Evolutionary conservation across 78 protist species (phyloP).

Genomic region (Polysphondylium violaceum): DNA sequence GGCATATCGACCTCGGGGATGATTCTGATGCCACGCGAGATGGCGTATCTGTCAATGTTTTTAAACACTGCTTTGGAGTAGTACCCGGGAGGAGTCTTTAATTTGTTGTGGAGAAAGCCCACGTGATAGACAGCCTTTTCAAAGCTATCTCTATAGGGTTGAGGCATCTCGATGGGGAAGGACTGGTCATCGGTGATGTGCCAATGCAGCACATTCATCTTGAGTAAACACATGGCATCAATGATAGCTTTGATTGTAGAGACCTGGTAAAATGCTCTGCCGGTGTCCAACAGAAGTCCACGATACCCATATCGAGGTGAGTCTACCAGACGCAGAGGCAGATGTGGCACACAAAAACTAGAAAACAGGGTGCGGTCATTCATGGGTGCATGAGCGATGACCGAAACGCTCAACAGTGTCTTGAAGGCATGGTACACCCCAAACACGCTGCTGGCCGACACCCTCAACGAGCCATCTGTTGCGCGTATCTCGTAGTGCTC

Average conservation of each 20-base stretch:
- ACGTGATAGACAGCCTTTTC: conserved; percentile 40
- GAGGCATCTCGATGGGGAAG: conserved; percentile 46
- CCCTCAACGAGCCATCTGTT: background rate
- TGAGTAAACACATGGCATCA: conserved; percentile 17
- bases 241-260: conserved; percentile 45
- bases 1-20: conserved; percentile 74
- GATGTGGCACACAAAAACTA: conserved; percentile 11
- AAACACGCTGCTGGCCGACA: background rate
- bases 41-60: conserved; percentile 8
- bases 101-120: conserved; percentile 50
- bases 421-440: conserved; percentile 39
- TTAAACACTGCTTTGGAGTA: conserved; percentile 15
- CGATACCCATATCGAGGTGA: conserved; percentile 32
- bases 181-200: conserved; percentile 73
- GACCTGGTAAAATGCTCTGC: conserved; percentile 12
- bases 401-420: too few species aligned
- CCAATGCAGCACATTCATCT: conserved; percentile 72
- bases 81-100: background rate
- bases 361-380: too few species aligned
- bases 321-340: conserved; percentile 37
- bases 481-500: conserved; percentile 20
- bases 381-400: too few species aligned
- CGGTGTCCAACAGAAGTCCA: conserved; percentile 59
- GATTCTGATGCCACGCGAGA: conserved; percentile 9
- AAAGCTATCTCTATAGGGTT: too few species aligned